Base-by-base conservation (phyloP, 1,284 basidiomycete genomes). In the Mrakiaceae sp. region DNA sequence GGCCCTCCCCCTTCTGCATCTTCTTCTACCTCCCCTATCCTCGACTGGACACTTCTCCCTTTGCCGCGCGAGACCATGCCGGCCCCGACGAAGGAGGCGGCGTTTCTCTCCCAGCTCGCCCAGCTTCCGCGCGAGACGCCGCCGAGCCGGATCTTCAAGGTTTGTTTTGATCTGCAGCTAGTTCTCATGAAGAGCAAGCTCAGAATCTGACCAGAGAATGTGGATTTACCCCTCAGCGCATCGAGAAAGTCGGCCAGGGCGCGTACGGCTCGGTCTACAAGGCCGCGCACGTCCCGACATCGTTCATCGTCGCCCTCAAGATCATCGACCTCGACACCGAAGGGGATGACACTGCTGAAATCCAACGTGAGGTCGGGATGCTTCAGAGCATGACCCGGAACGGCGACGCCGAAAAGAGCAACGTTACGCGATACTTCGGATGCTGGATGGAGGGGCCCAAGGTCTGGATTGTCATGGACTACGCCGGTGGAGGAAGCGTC, bases 381-480 rank as follows among this genome's bases (percentile, higher is more conserved):
- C 81, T 98, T 46, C 88, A 89, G 60, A 90, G 95, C 73, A 83
- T 98, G 52, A 67, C 60, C 46, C 66, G 53, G 14, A 67, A 52
- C 50, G 58, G 61, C n/a, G 76, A 78, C 53, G 75, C 76, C 3
- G 89, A 91, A 69, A 84, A 84, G 0, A 87, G 88, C 63, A 98
- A 98, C 73, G 86, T 98, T 70, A 96, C 92, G 53, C 86, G 89
- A 70, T 99, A 98, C 78, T 97, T 88, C 78, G 95, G 93, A 39
- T 97, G 94, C 77, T 87, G 90, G 78, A 83, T 97, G 73, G 88
- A 95, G 73, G 93, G 93, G 0, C 88, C 92, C 42, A 88, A 90
- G 60, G 88, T 98, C 5, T 99, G 96, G 93, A 98, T 98, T 70
- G 91, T 89, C 51, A 98, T 99, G 96, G 96, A 99, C 76, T 88